Conservation (phyloP, 345 rosid genomes). For the Anastatica hierochuntica region DNA sequence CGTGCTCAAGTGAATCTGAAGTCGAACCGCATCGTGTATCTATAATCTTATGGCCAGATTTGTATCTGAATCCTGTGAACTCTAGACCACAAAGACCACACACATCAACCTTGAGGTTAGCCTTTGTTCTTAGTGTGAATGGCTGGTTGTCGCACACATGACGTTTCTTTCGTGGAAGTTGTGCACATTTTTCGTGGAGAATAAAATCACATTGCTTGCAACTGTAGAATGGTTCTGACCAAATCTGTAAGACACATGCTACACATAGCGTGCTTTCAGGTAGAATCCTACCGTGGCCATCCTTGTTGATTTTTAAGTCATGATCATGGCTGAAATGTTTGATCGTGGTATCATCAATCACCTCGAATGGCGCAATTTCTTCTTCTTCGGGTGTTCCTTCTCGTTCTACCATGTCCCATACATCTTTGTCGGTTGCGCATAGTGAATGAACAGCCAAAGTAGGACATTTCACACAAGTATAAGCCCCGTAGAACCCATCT, state of each 20-base stretch:
- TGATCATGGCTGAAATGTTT: too few species aligned
- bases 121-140: neutral
- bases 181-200: too few species aligned
- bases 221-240: too few species aligned
- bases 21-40: too few species aligned
- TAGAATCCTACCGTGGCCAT: too few species aligned
- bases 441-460: neutral
- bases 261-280: too few species aligned
- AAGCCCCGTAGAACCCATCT: conserved; percentile 4
- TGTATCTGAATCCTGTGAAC: neutral
- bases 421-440: neutral
- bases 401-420: too few species aligned
- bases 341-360: too few species aligned
- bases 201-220: neutral
- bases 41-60: neutral
- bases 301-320: neutral
- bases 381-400: too few species aligned
- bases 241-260: too few species aligned
- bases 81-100: neutral
- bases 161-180: neutral
- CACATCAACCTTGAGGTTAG: accelerated
- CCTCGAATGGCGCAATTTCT: too few species aligned
- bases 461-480: too few species aligned
- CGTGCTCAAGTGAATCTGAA: neutral
- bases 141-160: neutral